A percentile compares a stretch with the other conserved stretches of the same genome.
Evolutionary conservation across 2,329 filamentous ascomycete species (phyloP).

Genomic region (Apiospora sp.): DNA sequence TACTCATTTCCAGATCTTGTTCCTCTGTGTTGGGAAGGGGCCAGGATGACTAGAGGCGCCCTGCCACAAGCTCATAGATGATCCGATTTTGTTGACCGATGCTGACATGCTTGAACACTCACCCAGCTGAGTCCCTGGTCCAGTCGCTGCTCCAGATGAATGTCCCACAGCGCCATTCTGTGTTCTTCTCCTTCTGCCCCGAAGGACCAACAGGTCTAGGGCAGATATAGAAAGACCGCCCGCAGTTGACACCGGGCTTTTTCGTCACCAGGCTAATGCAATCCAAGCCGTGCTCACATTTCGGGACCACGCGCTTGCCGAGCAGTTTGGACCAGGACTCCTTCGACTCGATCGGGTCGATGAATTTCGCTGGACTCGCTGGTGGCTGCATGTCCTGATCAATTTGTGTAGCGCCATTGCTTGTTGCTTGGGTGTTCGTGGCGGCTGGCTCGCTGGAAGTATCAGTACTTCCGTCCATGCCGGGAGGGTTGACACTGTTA

Average conservation of each 20-base stretch:
- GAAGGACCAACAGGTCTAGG: constrained; percentile 81
- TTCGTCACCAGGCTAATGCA: constrained; percentile 87
- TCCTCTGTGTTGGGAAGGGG: neutral
- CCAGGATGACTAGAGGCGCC: neutral
- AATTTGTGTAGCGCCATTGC: neutral
- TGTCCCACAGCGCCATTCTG: constrained; percentile 86
- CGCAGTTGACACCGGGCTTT: constrained; percentile 86
- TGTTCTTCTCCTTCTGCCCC: constrained; percentile 83
- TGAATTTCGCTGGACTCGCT: constrained; percentile 50
- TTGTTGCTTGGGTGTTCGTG: neutral
- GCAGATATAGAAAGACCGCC: constrained; percentile 71
- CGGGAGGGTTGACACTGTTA: neutral
- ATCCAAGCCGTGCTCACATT: constrained; percentile 87
- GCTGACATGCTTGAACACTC: neutral
- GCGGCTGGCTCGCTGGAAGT: constrained; percentile 24
- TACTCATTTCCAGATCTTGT: neutral
- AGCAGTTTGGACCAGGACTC: constrained; percentile 89
- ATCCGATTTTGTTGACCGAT: neutral
- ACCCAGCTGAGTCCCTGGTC: constrained; percentile 43
- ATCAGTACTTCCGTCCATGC: neutral
- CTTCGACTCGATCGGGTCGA: constrained; percentile 76
- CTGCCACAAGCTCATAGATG: neutral
- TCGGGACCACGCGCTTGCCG: constrained; percentile 74
- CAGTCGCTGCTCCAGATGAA: constrained; percentile 77
- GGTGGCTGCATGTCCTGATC: constrained; percentile 15